A percentile compares a stretch with the other conserved stretches of the same genome.
Evolutionary conservation across 1,284 basidiomycete species (phyloP).

Genomic region (Fomitopsis betulina): DNA sequence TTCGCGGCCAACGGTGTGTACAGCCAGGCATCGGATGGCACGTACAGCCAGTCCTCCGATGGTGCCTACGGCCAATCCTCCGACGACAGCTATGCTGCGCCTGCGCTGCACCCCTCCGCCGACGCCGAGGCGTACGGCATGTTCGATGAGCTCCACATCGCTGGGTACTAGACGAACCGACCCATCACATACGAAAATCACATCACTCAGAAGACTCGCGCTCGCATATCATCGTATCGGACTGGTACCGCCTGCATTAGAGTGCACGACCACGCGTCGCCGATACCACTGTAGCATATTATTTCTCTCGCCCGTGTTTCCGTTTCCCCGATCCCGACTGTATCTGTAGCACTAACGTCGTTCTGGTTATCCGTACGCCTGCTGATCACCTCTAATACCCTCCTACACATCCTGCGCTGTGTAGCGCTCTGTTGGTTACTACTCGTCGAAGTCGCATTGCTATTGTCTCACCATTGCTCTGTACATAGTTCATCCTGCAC

Average conservation of each 20-base stretch:
- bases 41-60: background rate
- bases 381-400: background rate
- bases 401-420: background rate
- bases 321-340: background rate
- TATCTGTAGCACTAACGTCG: background rate
- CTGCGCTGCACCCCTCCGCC: background rate
- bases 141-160: background rate
- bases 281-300: conserved; percentile 2
- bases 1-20: background rate
- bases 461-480: background rate
- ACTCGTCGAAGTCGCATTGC: background rate
- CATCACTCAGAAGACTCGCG: background rate
- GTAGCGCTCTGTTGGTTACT: background rate
- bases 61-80: too few species aligned
- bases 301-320: background rate
- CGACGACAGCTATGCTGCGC: background rate
- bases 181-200: background rate
- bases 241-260: background rate
- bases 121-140: background rate
- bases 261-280: background rate
- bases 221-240: background rate
- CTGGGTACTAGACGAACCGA: background rate
- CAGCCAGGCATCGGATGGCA: background rate
- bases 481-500: background rate
- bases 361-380: background rate